phyloP scores from a whole-genome alignment of 2,329 filamentous ascomycete species.

The Pseudocercospora macadamiae region DNA sequence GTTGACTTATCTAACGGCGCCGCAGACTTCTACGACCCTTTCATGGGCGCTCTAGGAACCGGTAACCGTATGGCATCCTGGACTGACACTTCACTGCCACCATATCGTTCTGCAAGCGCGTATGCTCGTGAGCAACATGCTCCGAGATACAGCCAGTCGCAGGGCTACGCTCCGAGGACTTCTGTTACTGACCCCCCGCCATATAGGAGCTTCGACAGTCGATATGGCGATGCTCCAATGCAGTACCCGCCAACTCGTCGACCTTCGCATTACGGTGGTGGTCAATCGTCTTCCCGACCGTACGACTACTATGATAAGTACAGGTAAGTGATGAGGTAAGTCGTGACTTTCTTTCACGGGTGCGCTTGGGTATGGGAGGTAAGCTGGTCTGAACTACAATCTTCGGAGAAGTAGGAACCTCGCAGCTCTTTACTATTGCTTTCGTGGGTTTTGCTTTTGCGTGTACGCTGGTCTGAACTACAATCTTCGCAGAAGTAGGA shows the following conservation, averaged over 20 bases:
- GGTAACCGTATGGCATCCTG: not conserved
- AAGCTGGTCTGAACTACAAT: not conserved
- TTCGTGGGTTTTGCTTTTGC: not conserved
- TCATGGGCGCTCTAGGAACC: slow-evolving; percentile 3
- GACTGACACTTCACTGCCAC: not conserved
- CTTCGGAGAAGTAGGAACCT: not conserved
- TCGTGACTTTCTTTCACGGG: not conserved
- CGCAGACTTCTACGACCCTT: slow-evolving; percentile 6
- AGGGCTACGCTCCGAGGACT: not conserved
- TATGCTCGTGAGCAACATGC: not conserved
- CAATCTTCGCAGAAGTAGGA: not conserved
- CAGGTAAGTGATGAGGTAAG: not conserved
- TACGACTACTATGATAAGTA: not conserved
- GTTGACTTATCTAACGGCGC: not conserved
- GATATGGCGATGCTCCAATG: not conserved
- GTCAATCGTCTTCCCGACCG: not conserved
- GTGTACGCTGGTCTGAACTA: not conserved
- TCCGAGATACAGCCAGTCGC: not conserved
- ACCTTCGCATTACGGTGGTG: not conserved
- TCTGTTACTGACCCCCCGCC: not conserved
- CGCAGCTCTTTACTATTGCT: not conserved
- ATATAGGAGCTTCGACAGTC: not conserved
- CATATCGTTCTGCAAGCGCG: not conserved
- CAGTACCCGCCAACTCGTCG: not conserved
- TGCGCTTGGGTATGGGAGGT: not conserved